Evolutionary conservation across 1,139 yeast species (phyloP), one percentile per base, ranked within the genome.

Genomic region (Candida albicans): DNA sequence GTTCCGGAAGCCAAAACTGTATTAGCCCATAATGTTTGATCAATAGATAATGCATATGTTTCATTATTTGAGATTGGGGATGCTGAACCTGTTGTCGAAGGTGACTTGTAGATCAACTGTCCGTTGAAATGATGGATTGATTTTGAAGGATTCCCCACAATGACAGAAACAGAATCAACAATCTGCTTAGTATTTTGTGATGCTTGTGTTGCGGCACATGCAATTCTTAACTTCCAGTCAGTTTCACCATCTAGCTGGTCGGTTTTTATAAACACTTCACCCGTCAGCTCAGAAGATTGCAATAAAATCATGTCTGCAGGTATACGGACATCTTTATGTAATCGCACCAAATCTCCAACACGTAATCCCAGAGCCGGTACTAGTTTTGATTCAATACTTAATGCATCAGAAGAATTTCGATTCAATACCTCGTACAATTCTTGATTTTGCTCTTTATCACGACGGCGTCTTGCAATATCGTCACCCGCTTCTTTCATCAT

Each of bases 181-280:
- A 72, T 51, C 36, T 57, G 59, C n/a, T 54, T 31, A 12, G 77
- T 67, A 42, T 68, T 67, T 0, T 79, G 58, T 39, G 81, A 49
- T 6, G 53, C 56, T 64, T 93, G 98, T 0, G 97, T 88, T 26
- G 82, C 60, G 8, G 82, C 77, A 42, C 82, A 76, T 0, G 97
- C 95, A 28, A 87, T 70, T 54, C 96, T 73, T 45, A 95, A 72
- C 62, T 95, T 95, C 99, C 99, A 95, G 66, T 95, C 99, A 8
- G 99, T 95, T 62, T 95, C 99, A 56, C 99, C 99, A 63, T 95
- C 99, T 43, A 95, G 72, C 64, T 95, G 99, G 68, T 95, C 99
- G 0, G 99, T 95, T 56, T 95, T 87, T 52, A 95, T 87, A 58
- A 95, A 95, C 1, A 93, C 80, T 61, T 93, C 99, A 5, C 98